Evolutionary conservation across 73 alveolate species (phyloP).

Genomic region (Paramecium sonneborni): DNA sequence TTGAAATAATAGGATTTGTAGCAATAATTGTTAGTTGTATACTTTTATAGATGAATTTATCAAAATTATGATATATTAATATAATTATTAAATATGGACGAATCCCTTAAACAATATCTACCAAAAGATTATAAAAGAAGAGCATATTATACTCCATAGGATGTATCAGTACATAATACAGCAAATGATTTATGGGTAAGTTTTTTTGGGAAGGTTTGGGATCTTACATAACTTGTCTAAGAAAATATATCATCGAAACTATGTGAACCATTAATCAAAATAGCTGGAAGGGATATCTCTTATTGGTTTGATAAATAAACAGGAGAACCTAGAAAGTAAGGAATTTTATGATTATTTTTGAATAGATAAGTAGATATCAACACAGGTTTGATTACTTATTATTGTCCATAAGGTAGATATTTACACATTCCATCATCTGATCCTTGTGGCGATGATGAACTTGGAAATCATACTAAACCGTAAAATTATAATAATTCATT

Average conservation of each 20-base stretch:
- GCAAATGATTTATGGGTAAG: constrained; percentile 96
- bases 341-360: neutral
- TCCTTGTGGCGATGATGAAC: constrained; percentile 76
- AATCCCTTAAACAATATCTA: constrained; percentile 48
- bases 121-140: constrained; percentile 84
- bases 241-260: constrained; percentile 72
- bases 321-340: constrained; percentile 85
- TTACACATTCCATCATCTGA: constrained; percentile 95
- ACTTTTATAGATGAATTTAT: neutral
- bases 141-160: constrained; percentile 94
- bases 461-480: constrained; percentile 29
- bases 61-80: neutral
- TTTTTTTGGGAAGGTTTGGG: constrained; percentile 91
- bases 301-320: constrained; percentile 98
- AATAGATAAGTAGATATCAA: constrained; percentile 86
- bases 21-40: neutral
- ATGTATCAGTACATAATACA: constrained; percentile 90
- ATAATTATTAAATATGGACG: neutral
- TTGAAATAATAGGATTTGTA: neutral
- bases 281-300: constrained; percentile 97
- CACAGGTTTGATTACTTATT: constrained; percentile 86
- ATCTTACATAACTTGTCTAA: constrained; percentile 86
- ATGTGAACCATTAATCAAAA: constrained; percentile 91
- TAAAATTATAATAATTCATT: neutral
- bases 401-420: constrained; percentile 97